Conservation (phyloP, 805 yeast genomes). For the Saturnispora galanensis region DNA sequence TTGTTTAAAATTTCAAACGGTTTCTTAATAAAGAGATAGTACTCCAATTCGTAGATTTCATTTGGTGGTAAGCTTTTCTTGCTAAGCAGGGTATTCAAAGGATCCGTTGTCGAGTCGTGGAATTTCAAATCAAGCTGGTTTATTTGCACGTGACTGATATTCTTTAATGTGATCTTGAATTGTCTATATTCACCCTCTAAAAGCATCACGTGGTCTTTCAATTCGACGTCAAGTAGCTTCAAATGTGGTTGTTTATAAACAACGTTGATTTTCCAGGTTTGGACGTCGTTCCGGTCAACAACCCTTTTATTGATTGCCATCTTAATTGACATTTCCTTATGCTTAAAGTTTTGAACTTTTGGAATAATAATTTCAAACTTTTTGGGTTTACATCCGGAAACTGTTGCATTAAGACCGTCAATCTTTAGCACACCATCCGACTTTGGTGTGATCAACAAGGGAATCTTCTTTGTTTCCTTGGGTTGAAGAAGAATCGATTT, state of each 20-base stretch:
- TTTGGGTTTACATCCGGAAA: constrained; percentile 41
- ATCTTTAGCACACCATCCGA: constrained; percentile 40
- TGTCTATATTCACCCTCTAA: constrained; percentile 62
- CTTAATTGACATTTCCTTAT: constrained; percentile 9
- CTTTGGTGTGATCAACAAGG: constrained; percentile 40
- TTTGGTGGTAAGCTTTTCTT: constrained; percentile 40
- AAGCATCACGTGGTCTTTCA: constrained; percentile 56
- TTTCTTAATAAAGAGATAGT: constrained; percentile 46
- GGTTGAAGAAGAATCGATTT: constrained; percentile 29
- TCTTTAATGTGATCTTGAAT: constrained; percentile 44
- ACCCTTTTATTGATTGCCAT: background rate
- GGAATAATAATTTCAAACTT: constrained; percentile 24
- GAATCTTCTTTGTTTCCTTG: constrained; percentile 28
- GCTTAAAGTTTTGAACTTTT: background rate
- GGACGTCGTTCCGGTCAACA: constrained; percentile 7
- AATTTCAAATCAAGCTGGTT: constrained; percentile 52
- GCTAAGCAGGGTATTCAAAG: constrained; percentile 43
- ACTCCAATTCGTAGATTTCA: constrained; percentile 70
- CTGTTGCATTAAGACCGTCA: constrained; percentile 39
- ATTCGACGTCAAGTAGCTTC: constrained; percentile 39
- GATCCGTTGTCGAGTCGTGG: constrained; percentile 65
- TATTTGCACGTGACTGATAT: constrained; percentile 47
- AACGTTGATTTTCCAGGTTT: constrained; percentile 26
- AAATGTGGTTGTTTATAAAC: constrained; percentile 48
- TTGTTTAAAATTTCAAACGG: constrained; percentile 48